Conservation (phyloP, 208 protist species). For the Leptomonas pyrrhocoris region DNA sequence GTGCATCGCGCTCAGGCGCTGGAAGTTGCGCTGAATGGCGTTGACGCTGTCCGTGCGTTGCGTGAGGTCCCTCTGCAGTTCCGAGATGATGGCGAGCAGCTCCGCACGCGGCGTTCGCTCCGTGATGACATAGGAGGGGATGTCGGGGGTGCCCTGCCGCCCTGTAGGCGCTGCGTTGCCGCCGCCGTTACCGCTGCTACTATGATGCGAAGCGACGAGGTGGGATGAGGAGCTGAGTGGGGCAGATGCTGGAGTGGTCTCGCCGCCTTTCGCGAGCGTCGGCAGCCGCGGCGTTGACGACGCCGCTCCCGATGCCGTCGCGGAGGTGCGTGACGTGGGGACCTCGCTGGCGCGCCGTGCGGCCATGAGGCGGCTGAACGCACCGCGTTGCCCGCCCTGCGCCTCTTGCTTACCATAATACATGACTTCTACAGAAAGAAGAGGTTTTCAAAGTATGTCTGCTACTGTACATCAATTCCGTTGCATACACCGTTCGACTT, state of each 20-base stretch:
- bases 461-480: no score
- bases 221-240: slow-evolving; percentile 4
- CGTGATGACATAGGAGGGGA: slow-evolving; percentile 22
- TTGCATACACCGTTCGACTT: no score
- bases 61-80: slow-evolving; percentile 67
- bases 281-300: slow-evolving; percentile 4
- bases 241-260: background rate
- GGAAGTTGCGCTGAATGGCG: slow-evolving; percentile 91
- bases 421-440: background rate
- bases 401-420: background rate
- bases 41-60: slow-evolving; percentile 83
- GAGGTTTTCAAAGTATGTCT: no score
- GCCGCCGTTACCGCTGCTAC: background rate
- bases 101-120: slow-evolving; percentile 33
- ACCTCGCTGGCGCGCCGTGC: slow-evolving; percentile 5
- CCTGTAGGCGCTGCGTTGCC: no score
- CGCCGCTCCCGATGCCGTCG: background rate
- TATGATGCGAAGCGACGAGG: background rate
- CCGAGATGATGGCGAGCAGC: slow-evolving; percentile 49
- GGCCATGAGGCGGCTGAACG: slow-evolving; percentile 20
- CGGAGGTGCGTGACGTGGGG: background rate
- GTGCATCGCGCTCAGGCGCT: slow-evolving; percentile 82
- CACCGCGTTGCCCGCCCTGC: slow-evolving; percentile 9
- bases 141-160: background rate
- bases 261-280: background rate